Evolutionary conservation across 83 land plant species (phyloP).

Genomic region (Thuja plicata): DNA sequence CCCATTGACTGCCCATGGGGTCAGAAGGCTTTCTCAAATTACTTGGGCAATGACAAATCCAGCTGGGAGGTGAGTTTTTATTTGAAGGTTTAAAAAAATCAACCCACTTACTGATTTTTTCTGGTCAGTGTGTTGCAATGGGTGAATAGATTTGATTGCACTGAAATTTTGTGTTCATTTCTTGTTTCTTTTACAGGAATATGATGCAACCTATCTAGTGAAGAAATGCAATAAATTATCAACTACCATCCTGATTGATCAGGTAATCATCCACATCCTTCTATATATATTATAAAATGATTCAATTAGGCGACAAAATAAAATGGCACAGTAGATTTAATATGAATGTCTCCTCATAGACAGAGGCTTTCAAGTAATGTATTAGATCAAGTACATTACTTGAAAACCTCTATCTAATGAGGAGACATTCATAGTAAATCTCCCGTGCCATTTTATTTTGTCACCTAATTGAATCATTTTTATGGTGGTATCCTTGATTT

Average conservation of each 20-base stretch:
- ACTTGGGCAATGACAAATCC: conserved; percentile 75
- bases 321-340: neutral
- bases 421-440: neutral
- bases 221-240: conserved; percentile 57
- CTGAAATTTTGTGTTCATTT: neutral
- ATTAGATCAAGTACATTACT: neutral
- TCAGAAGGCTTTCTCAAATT: conserved; percentile 89
- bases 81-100: neutral
- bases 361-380: neutral
- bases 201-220: conserved; percentile 88
- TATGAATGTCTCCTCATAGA: neutral
- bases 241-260: conserved; percentile 87
- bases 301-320: neutral
- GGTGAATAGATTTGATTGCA: neutral
- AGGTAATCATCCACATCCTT: conserved; percentile 40
- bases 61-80: conserved; percentile 75
- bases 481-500: neutral
- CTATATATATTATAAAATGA: neutral
- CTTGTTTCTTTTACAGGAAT: conserved; percentile 57
- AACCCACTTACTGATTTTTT: neutral
- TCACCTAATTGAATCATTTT: neutral
- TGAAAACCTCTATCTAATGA: neutral
- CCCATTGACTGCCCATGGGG: conserved; percentile 95
- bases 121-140: neutral
- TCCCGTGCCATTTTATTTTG: neutral